These are phyloP conservation scores for Hypericum androsaemum DNA, from an alignment of 345 rosid species.

Conservation along the genomic window DNA sequence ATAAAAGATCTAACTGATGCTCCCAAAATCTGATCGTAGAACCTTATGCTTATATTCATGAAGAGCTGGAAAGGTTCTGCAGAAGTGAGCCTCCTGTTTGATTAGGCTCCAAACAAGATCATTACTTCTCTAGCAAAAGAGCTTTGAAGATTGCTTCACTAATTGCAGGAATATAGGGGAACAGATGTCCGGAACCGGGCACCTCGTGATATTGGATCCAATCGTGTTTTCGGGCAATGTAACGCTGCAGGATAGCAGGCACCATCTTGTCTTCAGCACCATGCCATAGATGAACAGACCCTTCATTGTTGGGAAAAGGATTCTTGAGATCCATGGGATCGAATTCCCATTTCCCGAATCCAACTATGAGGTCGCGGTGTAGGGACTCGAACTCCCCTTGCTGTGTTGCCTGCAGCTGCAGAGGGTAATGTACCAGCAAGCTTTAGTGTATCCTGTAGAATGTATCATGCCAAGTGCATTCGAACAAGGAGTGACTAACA, in stretches of 20 bases:
- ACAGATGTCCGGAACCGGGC: slow-evolving; percentile 17
- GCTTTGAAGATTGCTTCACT: slow-evolving; percentile 6
- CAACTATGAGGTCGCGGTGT: slow-evolving; percentile 16
- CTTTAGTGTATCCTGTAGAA: too few relatives aligned
- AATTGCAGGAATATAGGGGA: background rate
- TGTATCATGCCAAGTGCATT: too few relatives aligned
- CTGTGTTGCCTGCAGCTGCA: slow-evolving; percentile 7
- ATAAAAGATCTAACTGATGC: too few relatives aligned
- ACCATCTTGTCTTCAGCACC: slow-evolving; percentile 20
- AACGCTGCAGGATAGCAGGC: slow-evolving; percentile 19
- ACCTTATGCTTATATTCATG: too few relatives aligned
- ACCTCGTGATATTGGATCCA: slow-evolving; percentile 24
- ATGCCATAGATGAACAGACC: slow-evolving; percentile 24
- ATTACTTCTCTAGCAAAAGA: slow-evolving; percentile 1
- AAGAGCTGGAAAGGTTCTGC: too few relatives aligned
- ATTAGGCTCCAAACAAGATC: too few relatives aligned
- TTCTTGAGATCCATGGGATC: slow-evolving; percentile 21
- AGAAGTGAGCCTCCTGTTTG: too few relatives aligned
- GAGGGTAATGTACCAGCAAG: too few relatives aligned
- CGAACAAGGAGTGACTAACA: too few relatives aligned
- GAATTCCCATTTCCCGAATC: slow-evolving; percentile 24
- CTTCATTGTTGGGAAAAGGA: slow-evolving; percentile 20
- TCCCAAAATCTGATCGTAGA: too few relatives aligned
- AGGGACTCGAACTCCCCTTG: slow-evolving; percentile 19
- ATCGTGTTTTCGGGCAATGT: slow-evolving; percentile 11